Percentiles rank a stretch among this genome's conserved stretches.
phyloP scores from a whole-genome alignment of 495 filamentous ascomycete genomes.

The Xylaria intraflava region DNA sequence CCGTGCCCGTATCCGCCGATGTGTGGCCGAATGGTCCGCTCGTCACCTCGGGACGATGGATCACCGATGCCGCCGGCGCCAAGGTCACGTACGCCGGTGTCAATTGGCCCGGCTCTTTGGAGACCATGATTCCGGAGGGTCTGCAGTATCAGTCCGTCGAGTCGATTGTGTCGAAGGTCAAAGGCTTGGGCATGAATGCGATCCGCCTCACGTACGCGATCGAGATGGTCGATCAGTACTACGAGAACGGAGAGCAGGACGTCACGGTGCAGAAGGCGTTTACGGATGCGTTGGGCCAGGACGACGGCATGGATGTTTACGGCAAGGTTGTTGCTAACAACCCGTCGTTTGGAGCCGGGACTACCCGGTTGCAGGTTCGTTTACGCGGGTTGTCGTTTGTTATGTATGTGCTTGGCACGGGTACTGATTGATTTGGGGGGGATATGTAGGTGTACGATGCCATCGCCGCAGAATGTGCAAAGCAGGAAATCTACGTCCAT shows the following conservation, averaged over 20 bases:
- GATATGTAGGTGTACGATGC: slow-evolving; percentile 40
- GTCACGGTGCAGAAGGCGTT: slow-evolving; percentile 41
- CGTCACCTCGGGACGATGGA: slow-evolving; percentile 40
- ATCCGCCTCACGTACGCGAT: slow-evolving; percentile 48
- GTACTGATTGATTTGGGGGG: slow-evolving; percentile 1
- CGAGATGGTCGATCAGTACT: slow-evolving; percentile 13
- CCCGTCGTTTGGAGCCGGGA: slow-evolving; percentile 36
- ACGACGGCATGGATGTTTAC: slow-evolving; percentile 36
- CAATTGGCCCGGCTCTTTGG: slow-evolving; percentile 52
- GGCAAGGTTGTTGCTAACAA: slow-evolving; percentile 40
- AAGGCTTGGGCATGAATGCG: slow-evolving; percentile 46
- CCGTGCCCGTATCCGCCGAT: neutral
- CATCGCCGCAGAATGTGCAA: slow-evolving; percentile 40
- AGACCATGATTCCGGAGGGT: slow-evolving; percentile 54
- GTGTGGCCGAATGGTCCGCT: slow-evolving; percentile 31
- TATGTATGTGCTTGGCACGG: too few relatives aligned
- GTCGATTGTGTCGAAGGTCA: slow-evolving; percentile 44
- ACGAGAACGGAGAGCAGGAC: slow-evolving; percentile 35
- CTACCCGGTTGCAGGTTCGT: slow-evolving; percentile 39
- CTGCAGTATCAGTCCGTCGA: slow-evolving; percentile 48
- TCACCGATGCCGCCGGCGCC: slow-evolving; percentile 38
- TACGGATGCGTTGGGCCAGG: slow-evolving; percentile 33
- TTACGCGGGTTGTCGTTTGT: too few relatives aligned
- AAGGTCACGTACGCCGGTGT: slow-evolving; percentile 46
- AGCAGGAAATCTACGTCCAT: slow-evolving; percentile 47